Conservation (phyloP, 495 filamentous ascomycete species). For the Geopyxis carbonaria region DNA sequence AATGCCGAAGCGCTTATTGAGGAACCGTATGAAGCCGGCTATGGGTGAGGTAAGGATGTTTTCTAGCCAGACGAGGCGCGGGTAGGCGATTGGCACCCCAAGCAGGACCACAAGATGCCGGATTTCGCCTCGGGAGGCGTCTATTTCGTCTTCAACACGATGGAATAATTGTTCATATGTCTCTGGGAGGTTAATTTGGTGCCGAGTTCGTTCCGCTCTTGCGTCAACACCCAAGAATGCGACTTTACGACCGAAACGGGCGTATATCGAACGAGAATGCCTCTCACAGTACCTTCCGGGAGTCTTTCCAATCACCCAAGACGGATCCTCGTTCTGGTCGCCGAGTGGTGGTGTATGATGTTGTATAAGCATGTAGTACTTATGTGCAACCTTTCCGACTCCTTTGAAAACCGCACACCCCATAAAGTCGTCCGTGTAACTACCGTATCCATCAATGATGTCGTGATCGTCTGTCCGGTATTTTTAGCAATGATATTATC, state of each 20-base stretch:
- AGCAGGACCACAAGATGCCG: slow-evolving; percentile 73
- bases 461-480: slow-evolving; percentile 31
- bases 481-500: slow-evolving; percentile 24
- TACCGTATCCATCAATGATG: slow-evolving; percentile 86
- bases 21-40: slow-evolving; percentile 66
- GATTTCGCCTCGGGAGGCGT: slow-evolving; percentile 42
- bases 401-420: slow-evolving; percentile 76
- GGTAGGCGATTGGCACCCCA: slow-evolving; percentile 89
- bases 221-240: slow-evolving; percentile 81
- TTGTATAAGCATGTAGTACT: slow-evolving; percentile 90
- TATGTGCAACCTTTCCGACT: slow-evolving; percentile 70
- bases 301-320: slow-evolving; percentile 60
- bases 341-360: slow-evolving; percentile 41
- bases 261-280: slow-evolving; percentile 61
- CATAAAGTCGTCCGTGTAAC: slow-evolving; percentile 90
- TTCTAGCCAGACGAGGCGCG: slow-evolving; percentile 81
- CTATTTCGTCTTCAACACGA: slow-evolving; percentile 47
- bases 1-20: slow-evolving; percentile 81
- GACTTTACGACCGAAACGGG: slow-evolving; percentile 66
- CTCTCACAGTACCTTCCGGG: slow-evolving; percentile 58
- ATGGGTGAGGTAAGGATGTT: slow-evolving; percentile 73
- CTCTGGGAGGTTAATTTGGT: slow-evolving; percentile 78
- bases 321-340: slow-evolving; percentile 42
- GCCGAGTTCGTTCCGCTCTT: slow-evolving; percentile 76
- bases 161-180: slow-evolving; percentile 73